A percentile compares a stretch with the other conserved stretches of the same genome.
These are phyloP conservation scores for Coriolopsis trogii DNA, from an alignment of 1,284 basidiomycete genomes.

Conservation along the genomic window DNA sequence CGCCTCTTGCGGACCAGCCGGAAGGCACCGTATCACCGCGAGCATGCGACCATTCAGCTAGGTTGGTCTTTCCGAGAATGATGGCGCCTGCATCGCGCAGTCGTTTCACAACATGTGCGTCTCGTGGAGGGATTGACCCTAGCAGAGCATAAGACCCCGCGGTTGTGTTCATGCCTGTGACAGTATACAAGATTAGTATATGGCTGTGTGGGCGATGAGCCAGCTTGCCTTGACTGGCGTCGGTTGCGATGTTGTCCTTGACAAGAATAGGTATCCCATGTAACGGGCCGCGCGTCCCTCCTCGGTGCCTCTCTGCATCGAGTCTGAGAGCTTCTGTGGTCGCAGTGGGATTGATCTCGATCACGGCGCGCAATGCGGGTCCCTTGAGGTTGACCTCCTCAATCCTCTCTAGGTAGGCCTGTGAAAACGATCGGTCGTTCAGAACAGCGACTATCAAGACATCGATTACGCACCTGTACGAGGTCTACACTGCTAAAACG, in stretches of 20 bases:
- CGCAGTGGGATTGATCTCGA: constrained; percentile 68
- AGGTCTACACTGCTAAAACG: constrained; percentile 46
- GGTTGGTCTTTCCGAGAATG: constrained; percentile 68
- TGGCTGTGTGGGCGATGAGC: neutral
- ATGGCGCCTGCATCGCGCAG: constrained; percentile 70
- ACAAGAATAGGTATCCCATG: constrained; percentile 75
- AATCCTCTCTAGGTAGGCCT: constrained; percentile 73
- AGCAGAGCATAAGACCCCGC: constrained; percentile 60
- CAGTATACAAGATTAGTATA: neutral
- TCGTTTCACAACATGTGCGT: constrained; percentile 62
- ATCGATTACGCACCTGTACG: constrained; percentile 37
- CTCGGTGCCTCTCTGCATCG: constrained; percentile 53
- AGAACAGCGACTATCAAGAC: neutral
- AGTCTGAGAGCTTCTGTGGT: constrained; percentile 51
- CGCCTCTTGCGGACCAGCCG: constrained; percentile 70
- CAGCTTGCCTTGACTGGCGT: constrained; percentile 40
- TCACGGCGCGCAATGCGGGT: constrained; percentile 59
- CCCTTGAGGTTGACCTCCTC: constrained; percentile 71
- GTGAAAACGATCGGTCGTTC: neutral
- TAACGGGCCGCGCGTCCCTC: constrained; percentile 52
- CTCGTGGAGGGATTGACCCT: constrained; percentile 59
- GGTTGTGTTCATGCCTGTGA: neutral
- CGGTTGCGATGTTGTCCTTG: constrained; percentile 69
- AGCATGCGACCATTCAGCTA: constrained; percentile 65
- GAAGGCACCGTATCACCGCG: constrained; percentile 57